Percentiles rank a stretch among this genome's conserved stretches.
These are phyloP conservation scores for Beauveria sp. DNA, from an alignment of 2,329 filamentous ascomycete species.

Conservation along the genomic window DNA sequence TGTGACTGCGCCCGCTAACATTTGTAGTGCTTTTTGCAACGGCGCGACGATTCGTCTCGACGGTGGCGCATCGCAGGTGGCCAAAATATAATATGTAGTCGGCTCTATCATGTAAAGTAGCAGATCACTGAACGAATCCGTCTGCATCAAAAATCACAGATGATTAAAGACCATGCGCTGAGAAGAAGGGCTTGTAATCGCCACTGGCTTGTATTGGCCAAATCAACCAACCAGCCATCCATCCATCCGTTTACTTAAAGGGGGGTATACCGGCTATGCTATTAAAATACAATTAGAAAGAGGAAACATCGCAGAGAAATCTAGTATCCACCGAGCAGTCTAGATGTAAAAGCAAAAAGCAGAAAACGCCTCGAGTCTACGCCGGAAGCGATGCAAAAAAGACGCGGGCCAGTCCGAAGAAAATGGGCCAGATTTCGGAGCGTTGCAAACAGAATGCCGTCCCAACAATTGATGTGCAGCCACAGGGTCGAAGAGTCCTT, in stretches of 20 bases:
- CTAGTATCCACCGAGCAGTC: background rate
- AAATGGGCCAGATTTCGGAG: background rate
- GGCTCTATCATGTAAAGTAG: background rate
- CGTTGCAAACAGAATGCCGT: background rate
- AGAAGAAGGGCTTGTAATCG: background rate
- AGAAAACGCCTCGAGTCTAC: conserved; percentile 2
- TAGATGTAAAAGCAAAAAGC: background rate
- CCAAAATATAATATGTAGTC: conserved; percentile 33
- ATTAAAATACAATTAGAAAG: conserved; percentile 5
- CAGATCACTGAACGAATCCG: background rate
- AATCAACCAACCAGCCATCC: background rate
- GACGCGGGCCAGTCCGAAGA: background rate
- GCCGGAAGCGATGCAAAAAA: conserved; percentile 1
- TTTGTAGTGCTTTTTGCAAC: conserved; percentile 47
- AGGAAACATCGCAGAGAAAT: background rate
- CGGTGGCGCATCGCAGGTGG: conserved; percentile 42
- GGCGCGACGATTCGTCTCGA: conserved; percentile 58
- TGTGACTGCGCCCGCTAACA: conserved; percentile 12
- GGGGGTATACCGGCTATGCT: conserved; percentile 8
- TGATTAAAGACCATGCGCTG: background rate
- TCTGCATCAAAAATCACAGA: background rate
- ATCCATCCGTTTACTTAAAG: background rate
- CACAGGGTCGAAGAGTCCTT: background rate
- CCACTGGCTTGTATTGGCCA: background rate
- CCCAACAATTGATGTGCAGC: background rate